Percentiles rank a stretch among this genome's conserved stretches.
These are phyloP conservation scores for Leptodermis oblonga DNA, from an alignment of 257 asterid genomes.

Conservation along the genomic window DNA sequence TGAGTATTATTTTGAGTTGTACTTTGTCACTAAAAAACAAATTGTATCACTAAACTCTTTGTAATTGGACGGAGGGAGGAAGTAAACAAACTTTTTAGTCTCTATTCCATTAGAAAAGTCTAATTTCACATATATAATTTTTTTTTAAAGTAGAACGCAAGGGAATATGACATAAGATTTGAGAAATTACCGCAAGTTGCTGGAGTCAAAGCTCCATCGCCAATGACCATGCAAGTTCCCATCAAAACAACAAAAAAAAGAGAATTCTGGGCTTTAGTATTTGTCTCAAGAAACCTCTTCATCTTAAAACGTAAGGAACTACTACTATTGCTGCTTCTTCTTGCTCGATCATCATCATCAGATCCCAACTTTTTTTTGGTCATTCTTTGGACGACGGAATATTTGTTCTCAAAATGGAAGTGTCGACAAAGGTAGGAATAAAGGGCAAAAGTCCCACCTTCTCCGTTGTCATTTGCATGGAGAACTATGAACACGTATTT, in stretches of 20 bases:
- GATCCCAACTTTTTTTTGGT: conserved; percentile 25
- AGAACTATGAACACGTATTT: conserved; percentile 64
- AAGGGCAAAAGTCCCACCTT: conserved; percentile 76
- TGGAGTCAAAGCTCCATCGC: conserved; percentile 82
- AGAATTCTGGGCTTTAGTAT: conserved; percentile 35
- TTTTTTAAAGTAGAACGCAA: too few relatives aligned
- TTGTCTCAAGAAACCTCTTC: conserved; percentile 45
- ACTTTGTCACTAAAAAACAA: too few relatives aligned
- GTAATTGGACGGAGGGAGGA: too few relatives aligned
- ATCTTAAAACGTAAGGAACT: conserved; percentile 38
- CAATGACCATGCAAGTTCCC: conserved; percentile 80
- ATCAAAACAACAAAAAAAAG: conserved; percentile 48
- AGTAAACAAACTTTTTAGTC: too few relatives aligned
- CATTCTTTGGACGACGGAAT: conserved; percentile 27
- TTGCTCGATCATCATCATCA: conserved; percentile 17
- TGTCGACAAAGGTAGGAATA: conserved; percentile 53
- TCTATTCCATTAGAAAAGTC: too few relatives aligned
- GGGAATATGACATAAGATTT: too few relatives aligned
- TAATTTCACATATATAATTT: too few relatives aligned
- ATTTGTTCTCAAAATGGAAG: conserved; percentile 37
- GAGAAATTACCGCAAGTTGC: conserved; percentile 53
- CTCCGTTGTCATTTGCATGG: conserved; percentile 69
- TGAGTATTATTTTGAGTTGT: too few relatives aligned
- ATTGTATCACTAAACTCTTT: too few relatives aligned
- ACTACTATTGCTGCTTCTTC: conserved; percentile 8